These are phyloP conservation scores for Sarcodon sp. DNA, from an alignment of 768 basidiomycete genomes.

Conservation along the genomic window DNA sequence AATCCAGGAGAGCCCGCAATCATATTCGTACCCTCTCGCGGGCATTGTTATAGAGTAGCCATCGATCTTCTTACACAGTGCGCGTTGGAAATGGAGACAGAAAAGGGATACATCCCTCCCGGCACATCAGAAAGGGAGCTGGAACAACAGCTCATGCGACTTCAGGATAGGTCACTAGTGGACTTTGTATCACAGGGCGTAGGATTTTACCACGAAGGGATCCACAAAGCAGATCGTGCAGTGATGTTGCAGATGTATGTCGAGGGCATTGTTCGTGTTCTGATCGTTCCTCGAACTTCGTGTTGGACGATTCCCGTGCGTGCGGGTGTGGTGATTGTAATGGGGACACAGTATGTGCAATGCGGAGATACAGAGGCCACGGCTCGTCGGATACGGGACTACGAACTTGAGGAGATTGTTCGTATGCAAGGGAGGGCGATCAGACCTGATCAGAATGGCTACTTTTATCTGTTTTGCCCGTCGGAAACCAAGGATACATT, in stretches of 20 bases:
- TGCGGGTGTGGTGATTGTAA: conserved; percentile 70
- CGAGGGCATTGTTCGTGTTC: conserved; percentile 65
- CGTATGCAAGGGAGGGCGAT: conserved; percentile 89
- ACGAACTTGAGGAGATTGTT: conserved; percentile 68
- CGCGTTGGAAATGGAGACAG: conserved; percentile 59
- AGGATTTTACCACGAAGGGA: conserved; percentile 73
- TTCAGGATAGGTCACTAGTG: conserved; percentile 49
- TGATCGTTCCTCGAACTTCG: conserved; percentile 72
- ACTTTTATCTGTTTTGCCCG: conserved; percentile 84
- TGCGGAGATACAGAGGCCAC: conserved; percentile 15
- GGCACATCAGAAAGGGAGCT: conserved; percentile 37
- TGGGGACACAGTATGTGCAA: conserved; percentile 83
- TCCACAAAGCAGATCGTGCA: conserved; percentile 52
- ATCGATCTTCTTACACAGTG: conserved; percentile 82
- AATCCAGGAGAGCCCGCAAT: conserved; percentile 40
- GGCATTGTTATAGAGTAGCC: conserved; percentile 62
- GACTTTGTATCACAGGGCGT: conserved; percentile 79
- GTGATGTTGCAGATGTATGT: conserved; percentile 73
- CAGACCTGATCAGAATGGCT: conserved; percentile 36
- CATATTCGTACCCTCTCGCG: conserved; percentile 80
- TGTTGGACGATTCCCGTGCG: conserved; percentile 87
- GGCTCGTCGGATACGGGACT: conserved; percentile 68
- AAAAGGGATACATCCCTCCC: conserved; percentile 52
- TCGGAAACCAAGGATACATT: conserved; percentile 74
- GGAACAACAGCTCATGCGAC: conserved; percentile 39